Conservation (phyloP, 2,329 filamentous ascomycete genomes). For the Ceratocystis variospora region DNA sequence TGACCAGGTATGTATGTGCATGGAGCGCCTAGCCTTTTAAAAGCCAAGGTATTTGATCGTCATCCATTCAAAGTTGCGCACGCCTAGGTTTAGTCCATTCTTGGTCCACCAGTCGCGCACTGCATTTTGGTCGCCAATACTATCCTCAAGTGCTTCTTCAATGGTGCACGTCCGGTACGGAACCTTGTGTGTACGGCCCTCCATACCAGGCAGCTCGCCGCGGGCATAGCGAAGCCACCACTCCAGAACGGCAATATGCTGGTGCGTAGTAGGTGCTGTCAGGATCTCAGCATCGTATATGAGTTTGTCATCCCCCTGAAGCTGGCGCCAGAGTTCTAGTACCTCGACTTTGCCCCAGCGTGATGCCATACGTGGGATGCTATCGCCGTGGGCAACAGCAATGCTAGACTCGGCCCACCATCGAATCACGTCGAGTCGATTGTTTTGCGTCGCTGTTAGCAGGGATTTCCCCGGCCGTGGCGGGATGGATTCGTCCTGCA, state of each 20-base stretch:
- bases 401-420: constrained; percentile 84
- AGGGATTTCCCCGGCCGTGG: constrained; percentile 77
- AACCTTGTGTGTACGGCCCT: constrained; percentile 49
- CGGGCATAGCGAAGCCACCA: constrained; percentile 73
- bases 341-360: constrained; percentile 74
- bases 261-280: constrained; percentile 75
- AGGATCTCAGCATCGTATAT: constrained; percentile 74
- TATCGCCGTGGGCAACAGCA: constrained; percentile 64
- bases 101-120: constrained; percentile 78
- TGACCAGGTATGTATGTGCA: not conserved
- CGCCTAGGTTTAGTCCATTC: constrained; percentile 67
- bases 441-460: constrained; percentile 69
- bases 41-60: constrained; percentile 55
- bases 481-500: constrained; percentile 42
- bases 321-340: constrained; percentile 63
- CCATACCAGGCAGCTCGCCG: constrained; percentile 40
- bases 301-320: constrained; percentile 52
- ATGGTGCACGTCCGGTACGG: constrained; percentile 94
- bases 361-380: constrained; percentile 70
- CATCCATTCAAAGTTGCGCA: constrained; percentile 83
- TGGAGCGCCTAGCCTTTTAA: not conserved
- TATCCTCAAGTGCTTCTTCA: constrained; percentile 85
- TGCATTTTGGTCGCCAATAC: constrained; percentile 56
- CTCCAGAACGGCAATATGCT: constrained; percentile 69
- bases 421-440: constrained; percentile 59